Evolutionary conservation across 2,329 filamentous ascomycete genomes (phyloP), one percentile per base, ranked within the genome.

Genomic region (Alternaria triticina): DNA sequence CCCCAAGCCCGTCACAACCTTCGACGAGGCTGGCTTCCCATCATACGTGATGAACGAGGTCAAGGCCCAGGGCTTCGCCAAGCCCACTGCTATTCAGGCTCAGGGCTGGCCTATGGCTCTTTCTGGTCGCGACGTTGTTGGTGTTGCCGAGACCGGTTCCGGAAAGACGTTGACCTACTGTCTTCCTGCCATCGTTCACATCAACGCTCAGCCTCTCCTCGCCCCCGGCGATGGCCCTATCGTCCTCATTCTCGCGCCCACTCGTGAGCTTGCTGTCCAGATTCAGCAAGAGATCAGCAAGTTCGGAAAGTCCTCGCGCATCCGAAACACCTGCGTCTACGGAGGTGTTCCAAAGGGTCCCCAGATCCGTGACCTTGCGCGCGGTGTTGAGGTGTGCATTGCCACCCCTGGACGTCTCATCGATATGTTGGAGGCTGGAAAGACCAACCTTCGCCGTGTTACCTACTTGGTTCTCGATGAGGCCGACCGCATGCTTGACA

Each of bases 61-160:
- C 79, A 99, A 99, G 89, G 92, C 94, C 23, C 95, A 98, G 83
- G 96, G 96, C 47, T 99, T 99, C 83, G 89, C 91, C 67, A 91
- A 90, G 59, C 96, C 96, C 43, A 99, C 96, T 45, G 91, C 96
- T 68, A 98, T 99, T 81, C 96, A 99, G 83, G 96, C 95, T 17
- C 96, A 98, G 82, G 96, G 96, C 68, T 98, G 96, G 96, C 96
- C 96, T 67, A 98, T 98, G 96, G 94, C 96, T 78, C 90, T 99
- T 55, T 96, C 95, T 73, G 96, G 96, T 84, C 95, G 96, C 74
- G 96, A 99, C 81, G 95, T 98, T 65, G 95, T 98, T 76, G 96
- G 96, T 89, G 97, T 99, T 84, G 96, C 96, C 76, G 96, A 99
- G 87, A 99, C 96, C 63, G 96, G 96, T 81, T 99, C 96, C 70